Conservation (phyloP, 371 early-diverging fungal genomes). For the Nosema muscidifuracis region DNA sequence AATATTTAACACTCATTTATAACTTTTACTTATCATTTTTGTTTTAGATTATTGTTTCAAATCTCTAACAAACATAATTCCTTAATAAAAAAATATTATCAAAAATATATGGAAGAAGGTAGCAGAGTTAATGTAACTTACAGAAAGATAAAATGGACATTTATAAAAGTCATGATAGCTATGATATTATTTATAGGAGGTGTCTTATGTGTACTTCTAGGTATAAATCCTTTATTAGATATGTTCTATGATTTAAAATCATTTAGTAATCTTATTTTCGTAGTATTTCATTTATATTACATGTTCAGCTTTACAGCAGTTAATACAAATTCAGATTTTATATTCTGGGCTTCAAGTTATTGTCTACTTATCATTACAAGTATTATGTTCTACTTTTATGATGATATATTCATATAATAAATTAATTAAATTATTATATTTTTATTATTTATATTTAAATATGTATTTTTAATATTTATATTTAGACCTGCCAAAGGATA, state of each 20-base stretch:
- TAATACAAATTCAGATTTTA: constrained; percentile 42
- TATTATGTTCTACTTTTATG: constrained; percentile 46
- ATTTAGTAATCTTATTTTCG: constrained; percentile 41
- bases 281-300: constrained; percentile 44
- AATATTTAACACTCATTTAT: too few relatives aligned
- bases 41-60: not conserved
- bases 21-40: not conserved
- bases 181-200: constrained; percentile 17
- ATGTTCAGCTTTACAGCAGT: constrained; percentile 40
- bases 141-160: constrained; percentile 32
- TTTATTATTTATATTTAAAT: not conserved
- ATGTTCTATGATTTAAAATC: constrained; percentile 33
- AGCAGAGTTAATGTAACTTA: not conserved
- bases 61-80: not conserved
- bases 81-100: not conserved
- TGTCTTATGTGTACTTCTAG: constrained; percentile 33
- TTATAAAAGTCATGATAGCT: constrained; percentile 23
- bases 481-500: too few relatives aligned
- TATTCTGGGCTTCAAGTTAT: constrained; percentile 51
- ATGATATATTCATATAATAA: constrained; percentile 36
- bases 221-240: constrained; percentile 43
- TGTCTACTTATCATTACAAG: constrained; percentile 17
- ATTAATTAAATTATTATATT: not conserved
- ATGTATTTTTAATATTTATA: not conserved
- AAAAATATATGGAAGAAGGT: not conserved